phyloP scores from a whole-genome alignment of 1,284 basidiomycete genomes.

The Sporisorium exsertum region DNA sequence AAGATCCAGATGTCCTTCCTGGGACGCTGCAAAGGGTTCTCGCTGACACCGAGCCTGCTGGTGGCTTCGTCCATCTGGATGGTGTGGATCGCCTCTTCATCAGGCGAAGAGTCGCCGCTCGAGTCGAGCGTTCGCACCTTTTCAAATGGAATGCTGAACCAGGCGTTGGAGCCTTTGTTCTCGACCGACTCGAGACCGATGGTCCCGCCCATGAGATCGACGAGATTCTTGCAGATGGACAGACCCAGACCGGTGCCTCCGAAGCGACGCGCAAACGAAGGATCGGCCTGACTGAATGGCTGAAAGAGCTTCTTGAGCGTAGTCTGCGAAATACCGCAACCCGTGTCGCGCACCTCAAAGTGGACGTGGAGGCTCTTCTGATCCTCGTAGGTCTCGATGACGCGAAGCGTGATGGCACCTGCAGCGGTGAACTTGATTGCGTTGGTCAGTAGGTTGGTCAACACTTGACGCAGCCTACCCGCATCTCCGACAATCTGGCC shows the following conservation, averaged over 20 bases:
- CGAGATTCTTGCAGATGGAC: constrained; percentile 61
- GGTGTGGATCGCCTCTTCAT: constrained; percentile 28
- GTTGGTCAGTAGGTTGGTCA: constrained; percentile 70
- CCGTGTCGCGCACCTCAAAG: constrained; percentile 69
- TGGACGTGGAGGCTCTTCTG: constrained; percentile 55
- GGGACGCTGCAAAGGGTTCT: constrained; percentile 51
- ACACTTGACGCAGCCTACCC: constrained; percentile 65
- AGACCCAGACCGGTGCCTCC: constrained; percentile 66
- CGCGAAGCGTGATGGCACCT: constrained; percentile 66
- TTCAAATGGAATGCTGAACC: constrained; percentile 62
- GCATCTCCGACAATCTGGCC: constrained; percentile 63
- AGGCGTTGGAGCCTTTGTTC: constrained; percentile 63
- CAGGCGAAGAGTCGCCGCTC: constrained; percentile 36
- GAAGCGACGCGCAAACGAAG: constrained; percentile 62
- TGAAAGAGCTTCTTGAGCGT: constrained; percentile 68
- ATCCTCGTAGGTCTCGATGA: constrained; percentile 62
- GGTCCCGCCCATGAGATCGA: constrained; percentile 63
- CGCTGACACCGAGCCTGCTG: constrained; percentile 53
- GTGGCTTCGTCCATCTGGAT: constrained; percentile 49
- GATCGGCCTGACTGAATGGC: constrained; percentile 68
- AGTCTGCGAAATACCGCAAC: constrained; percentile 66
- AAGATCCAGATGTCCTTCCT: constrained; percentile 66
- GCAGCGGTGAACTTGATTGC: constrained; percentile 70
- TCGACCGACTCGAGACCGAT: constrained; percentile 64
- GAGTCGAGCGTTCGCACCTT: constrained; percentile 45